Percentiles rank a stretch among this genome's conserved stretches.
These are phyloP conservation scores for Sherardia arvensis DNA, from an alignment of 257 asterid genomes.

Conservation along the genomic window DNA sequence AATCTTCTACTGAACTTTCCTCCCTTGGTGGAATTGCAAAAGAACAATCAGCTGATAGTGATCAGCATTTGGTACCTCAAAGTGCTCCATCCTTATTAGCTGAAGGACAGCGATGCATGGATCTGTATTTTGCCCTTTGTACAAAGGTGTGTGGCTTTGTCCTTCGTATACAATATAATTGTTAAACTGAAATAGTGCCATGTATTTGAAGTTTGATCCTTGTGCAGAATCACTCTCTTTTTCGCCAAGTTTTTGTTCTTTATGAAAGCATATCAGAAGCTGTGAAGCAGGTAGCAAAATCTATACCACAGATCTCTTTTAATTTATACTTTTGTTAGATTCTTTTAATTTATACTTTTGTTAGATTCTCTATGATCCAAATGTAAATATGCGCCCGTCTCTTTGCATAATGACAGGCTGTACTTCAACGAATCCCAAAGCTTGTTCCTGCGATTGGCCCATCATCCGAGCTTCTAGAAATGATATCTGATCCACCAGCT, in stretches of 20 bases:
- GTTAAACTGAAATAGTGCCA: neutral
- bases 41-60: conserved; percentile 34
- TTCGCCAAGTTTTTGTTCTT: conserved; percentile 62
- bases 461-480: conserved; percentile 66
- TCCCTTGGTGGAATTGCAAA: conserved; percentile 22
- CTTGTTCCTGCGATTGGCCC: conserved; percentile 93
- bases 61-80: conserved; percentile 47
- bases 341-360: neutral
- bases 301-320: neutral
- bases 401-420: conserved; percentile 48
- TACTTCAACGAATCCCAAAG: conserved; percentile 77
- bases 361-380: neutral
- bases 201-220: conserved; percentile 9
- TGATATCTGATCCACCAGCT: conserved; percentile 69
- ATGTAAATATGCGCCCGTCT: conserved; percentile 18
- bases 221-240: conserved; percentile 82
- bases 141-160: conserved; percentile 62
- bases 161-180: neutral
- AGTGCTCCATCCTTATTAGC: conserved; percentile 39
- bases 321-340: neutral
- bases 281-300: conserved; percentile 67
- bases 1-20: conserved; percentile 36
- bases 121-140: conserved; percentile 89
- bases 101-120: conserved; percentile 81
- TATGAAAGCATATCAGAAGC: conserved; percentile 47